These are phyloP conservation scores for Trametes coccinea DNA, from an alignment of 768 basidiomycete species.

Conservation along the genomic window DNA sequence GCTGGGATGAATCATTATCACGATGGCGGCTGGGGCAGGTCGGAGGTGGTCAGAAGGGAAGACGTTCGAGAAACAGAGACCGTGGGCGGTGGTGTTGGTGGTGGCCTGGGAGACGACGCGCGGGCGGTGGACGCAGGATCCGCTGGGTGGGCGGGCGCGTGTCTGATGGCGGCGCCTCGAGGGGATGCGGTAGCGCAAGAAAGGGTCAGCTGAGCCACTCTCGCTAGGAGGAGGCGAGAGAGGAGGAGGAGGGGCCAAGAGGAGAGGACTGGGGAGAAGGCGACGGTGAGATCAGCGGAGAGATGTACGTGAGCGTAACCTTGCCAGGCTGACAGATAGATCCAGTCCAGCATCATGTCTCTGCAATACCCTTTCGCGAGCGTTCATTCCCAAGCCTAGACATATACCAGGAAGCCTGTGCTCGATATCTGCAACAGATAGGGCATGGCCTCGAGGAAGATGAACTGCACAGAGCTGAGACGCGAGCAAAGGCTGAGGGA, in stretches of 20 bases:
- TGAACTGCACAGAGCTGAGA: too few species aligned
- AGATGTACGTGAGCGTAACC: not conserved
- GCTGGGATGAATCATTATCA: too few species aligned
- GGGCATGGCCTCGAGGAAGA: too few species aligned
- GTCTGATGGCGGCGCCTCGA: constrained; percentile 11
- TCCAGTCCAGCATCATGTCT: too few species aligned
- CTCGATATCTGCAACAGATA: too few species aligned
- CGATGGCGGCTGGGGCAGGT: too few species aligned
- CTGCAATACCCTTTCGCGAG: too few species aligned
- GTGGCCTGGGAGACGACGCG: too few species aligned
- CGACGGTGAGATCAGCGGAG: constrained; percentile 4
- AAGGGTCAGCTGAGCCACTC: not conserved
- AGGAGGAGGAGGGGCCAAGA: not conserved
- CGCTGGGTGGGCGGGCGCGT: not conserved
- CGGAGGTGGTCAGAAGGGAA: not conserved
- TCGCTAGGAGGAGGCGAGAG: not conserved
- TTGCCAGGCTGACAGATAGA: not conserved
- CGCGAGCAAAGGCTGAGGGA: too few species aligned
- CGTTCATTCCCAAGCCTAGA: too few species aligned
- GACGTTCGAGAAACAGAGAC: not conserved
- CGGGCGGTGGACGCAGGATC: not conserved
- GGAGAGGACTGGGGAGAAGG: not conserved
- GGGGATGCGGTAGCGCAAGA: not conserved
- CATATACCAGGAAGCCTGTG: too few species aligned
- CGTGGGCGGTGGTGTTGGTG: too few species aligned